These are phyloP conservation scores for Copromyces sp. DNA, from an alignment of 495 filamentous ascomycete genomes.

Conservation along the genomic window DNA sequence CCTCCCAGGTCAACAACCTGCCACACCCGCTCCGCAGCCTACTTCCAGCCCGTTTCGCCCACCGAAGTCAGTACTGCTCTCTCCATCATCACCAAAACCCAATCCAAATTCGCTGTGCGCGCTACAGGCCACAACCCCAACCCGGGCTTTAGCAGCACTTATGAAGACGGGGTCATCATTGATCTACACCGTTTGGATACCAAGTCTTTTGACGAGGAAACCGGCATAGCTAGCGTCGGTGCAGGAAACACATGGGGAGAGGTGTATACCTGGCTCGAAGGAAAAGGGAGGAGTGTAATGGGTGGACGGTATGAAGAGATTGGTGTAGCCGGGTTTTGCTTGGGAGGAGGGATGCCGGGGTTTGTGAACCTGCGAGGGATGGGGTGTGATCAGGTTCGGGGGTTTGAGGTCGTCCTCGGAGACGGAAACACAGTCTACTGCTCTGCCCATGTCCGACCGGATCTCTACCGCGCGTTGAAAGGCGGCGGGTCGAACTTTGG, in stretches of 20 bases:
- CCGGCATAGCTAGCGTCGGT: neutral
- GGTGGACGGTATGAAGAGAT: conserved; percentile 45
- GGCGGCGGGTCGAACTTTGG: conserved; percentile 53
- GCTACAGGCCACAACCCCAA: neutral
- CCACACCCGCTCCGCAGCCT: neutral
- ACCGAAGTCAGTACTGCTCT: neutral
- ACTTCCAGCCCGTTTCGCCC: neutral
- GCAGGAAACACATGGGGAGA: neutral
- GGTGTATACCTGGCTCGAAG: conserved; percentile 40
- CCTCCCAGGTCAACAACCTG: neutral
- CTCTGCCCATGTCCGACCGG: conserved; percentile 15
- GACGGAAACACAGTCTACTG: conserved; percentile 25
- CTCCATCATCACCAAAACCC: neutral
- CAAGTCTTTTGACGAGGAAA: neutral
- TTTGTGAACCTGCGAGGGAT: conserved; percentile 38
- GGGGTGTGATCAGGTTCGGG: conserved; percentile 39
- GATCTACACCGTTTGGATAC: neutral
- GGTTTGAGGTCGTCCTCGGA: conserved; percentile 41
- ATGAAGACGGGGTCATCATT: neutral
- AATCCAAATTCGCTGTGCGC: neutral
- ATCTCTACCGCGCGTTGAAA: conserved; percentile 46
- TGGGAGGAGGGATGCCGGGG: conserved; percentile 45
- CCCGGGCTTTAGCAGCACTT: neutral
- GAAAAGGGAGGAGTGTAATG: conserved; percentile 30
- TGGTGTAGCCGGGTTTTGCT: conserved; percentile 48